A percentile compares a stretch with the other conserved stretches of the same genome.
phyloP scores from a whole-genome alignment of 1,284 basidiomycete genomes.

The Xanthoconium separans region DNA sequence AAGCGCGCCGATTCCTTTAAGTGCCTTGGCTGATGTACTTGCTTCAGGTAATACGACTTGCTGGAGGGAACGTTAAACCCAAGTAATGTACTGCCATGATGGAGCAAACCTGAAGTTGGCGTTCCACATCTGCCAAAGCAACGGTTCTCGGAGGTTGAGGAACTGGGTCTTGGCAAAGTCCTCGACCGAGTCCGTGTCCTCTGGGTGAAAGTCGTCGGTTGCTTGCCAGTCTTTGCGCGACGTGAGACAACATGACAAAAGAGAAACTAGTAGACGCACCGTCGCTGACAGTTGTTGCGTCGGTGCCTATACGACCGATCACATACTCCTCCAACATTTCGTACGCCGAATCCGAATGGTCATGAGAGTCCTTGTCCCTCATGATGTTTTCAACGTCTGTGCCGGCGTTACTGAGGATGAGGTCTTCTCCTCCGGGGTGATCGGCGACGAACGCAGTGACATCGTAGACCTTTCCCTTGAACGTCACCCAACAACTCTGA shows the following conservation, averaged over 20 bases:
- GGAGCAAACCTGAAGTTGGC: constrained; percentile 68
- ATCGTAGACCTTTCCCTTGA: constrained; percentile 76
- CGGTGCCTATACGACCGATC: constrained; percentile 77
- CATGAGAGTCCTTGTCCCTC: constrained; percentile 83
- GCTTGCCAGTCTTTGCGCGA: constrained; percentile 73
- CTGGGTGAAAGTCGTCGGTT: constrained; percentile 85
- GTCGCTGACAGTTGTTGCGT: constrained; percentile 76
- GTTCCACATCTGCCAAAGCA: constrained; percentile 84
- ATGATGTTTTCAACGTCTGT: constrained; percentile 82
- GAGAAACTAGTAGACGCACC: constrained; percentile 46
- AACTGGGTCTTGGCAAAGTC: constrained; percentile 92
- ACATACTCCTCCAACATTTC: constrained; percentile 88
- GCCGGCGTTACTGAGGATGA: constrained; percentile 79
- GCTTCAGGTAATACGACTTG: constrained; percentile 94
- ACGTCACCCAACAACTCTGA: constrained; percentile 74
- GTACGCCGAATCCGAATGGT: constrained; percentile 92
- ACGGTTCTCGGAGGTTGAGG: constrained; percentile 85
- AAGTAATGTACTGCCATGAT: neutral
- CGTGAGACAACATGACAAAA: constrained; percentile 1
- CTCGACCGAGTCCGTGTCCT: constrained; percentile 75
- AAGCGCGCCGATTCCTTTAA: constrained; percentile 83
- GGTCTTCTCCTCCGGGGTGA: constrained; percentile 86
- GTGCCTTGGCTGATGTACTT: constrained; percentile 96
- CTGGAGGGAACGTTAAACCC: constrained; percentile 35
- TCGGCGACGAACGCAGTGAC: constrained; percentile 73